Evolutionary conservation across 768 basidiomycete genomes (phyloP).

Genomic region (Tremella yokohamensis): DNA sequence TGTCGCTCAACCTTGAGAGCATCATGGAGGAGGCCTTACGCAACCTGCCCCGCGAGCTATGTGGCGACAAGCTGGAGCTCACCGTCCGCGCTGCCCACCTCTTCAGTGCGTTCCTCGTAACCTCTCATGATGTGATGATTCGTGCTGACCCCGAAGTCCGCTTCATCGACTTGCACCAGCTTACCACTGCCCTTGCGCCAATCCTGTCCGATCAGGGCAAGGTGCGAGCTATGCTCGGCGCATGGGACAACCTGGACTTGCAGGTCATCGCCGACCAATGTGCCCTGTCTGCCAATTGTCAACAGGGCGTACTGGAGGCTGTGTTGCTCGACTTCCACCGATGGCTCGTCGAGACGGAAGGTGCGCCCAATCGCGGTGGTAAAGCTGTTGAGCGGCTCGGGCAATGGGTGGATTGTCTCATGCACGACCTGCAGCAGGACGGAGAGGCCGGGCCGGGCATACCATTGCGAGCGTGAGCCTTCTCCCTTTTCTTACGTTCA

Average conservation of each 20-base stretch:
- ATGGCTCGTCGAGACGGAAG: constrained; percentile 20
- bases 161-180: constrained; percentile 30
- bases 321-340: constrained; percentile 50
- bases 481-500: not conserved
- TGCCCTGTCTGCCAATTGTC: constrained; percentile 23
- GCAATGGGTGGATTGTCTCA: constrained; percentile 21
- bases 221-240: constrained; percentile 20
- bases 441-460: constrained; percentile 4
- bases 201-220: constrained; percentile 23
- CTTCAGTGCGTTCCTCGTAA: constrained; percentile 22
- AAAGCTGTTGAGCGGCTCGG: constrained; percentile 17
- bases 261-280: constrained; percentile 24
- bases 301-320: constrained; percentile 79
- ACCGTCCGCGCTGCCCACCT: constrained; percentile 29
- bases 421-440: constrained; percentile 12
- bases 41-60: constrained; percentile 16
- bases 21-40: constrained; percentile 19
- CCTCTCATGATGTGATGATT: not conserved
- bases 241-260: constrained; percentile 32
- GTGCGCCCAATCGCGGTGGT: constrained; percentile 3
- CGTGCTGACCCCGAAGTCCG: constrained; percentile 18
- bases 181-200: constrained; percentile 24
- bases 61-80: constrained; percentile 29
- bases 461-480: constrained; percentile 11
- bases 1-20: constrained; percentile 23